A percentile compares a stretch with the other conserved stretches of the same genome.
Conservation (phyloP, 179 eudicot species). For the Vitellaria paradoxa region DNA sequence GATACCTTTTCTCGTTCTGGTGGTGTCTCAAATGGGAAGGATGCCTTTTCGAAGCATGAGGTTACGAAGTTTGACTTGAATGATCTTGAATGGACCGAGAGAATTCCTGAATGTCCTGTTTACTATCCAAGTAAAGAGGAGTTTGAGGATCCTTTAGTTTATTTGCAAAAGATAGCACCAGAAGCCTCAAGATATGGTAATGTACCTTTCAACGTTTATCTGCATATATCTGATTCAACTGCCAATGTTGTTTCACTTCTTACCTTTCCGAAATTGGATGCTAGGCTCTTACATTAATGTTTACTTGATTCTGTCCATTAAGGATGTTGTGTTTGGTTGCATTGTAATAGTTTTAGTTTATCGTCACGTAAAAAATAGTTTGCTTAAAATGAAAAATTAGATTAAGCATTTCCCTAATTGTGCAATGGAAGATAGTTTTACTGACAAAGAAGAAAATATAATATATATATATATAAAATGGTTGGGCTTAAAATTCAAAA, state of each 20-base stretch:
- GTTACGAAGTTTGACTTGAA: slow-evolving; percentile 56
- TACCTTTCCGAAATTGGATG: not conserved
- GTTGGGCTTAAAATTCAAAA: no score
- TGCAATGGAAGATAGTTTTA: no score
- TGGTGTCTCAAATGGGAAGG: slow-evolving; percentile 36
- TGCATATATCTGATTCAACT: not conserved
- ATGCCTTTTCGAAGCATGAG: slow-evolving; percentile 41
- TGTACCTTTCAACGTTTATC: not conserved
- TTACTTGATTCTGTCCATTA: not conserved
- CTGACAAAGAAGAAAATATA: no score
- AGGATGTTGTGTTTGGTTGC: not conserved
- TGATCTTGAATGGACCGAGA: slow-evolving; percentile 72
- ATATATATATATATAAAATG: no score
- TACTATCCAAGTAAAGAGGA: slow-evolving; percentile 78
- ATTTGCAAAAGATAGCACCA: slow-evolving; percentile 87
- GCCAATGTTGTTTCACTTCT: not conserved
- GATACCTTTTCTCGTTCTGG: slow-evolving; percentile 33
- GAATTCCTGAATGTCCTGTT: slow-evolving; percentile 79
- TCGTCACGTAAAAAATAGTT: not conserved
- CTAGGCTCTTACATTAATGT: not conserved
- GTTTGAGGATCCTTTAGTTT: slow-evolving; percentile 87
- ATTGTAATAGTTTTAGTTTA: not conserved
- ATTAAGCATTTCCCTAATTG: no score
- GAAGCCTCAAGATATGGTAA: slow-evolving; percentile 92
- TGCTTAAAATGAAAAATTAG: not conserved